phyloP scores from a whole-genome alignment of 257 asterid genomes.

The Lantana camara region DNA sequence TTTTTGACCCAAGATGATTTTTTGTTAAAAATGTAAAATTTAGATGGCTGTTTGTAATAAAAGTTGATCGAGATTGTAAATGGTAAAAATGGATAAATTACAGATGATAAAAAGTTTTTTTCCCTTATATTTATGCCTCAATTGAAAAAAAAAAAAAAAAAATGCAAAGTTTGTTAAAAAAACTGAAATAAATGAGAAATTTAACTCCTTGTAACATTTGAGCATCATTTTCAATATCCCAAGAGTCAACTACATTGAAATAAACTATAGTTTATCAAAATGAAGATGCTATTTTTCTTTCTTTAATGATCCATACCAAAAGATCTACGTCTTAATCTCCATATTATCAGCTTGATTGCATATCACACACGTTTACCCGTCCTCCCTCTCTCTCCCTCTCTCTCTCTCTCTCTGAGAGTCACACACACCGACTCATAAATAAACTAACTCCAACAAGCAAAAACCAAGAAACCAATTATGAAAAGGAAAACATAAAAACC shows the following conservation, averaged over 20 bases:
- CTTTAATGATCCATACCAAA: constrained; percentile 2
- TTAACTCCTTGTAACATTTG: too few relatives aligned
- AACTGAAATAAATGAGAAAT: too few relatives aligned
- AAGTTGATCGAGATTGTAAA: too few relatives aligned
- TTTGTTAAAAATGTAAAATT: too few relatives aligned
- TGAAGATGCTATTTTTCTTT: constrained; percentile 16
- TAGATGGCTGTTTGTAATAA: too few relatives aligned
- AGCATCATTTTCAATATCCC: background rate
- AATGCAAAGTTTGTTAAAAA: too few relatives aligned
- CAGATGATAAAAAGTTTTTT: too few relatives aligned
- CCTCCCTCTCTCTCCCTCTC: constrained; percentile 25
- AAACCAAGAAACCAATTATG: background rate
- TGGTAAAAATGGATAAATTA: too few relatives aligned
- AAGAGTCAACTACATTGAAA: constrained; percentile 24
- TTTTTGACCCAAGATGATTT: too few relatives aligned
- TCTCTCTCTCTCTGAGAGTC: background rate
- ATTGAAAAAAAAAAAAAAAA: too few relatives aligned
- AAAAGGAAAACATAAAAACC: constrained; percentile 2
- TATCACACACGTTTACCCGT: constrained; percentile 37
- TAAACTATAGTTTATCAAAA: constrained; percentile 1
- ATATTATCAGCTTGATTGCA: constrained; percentile 22
- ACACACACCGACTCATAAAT: background rate
- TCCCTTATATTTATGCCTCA: too few relatives aligned
- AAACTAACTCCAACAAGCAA: constrained; percentile 6
- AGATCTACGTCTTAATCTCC: constrained; percentile 17